Conservation (phyloP, 2,329 filamentous ascomycete species). For the Botryotinia globosa region DNA sequence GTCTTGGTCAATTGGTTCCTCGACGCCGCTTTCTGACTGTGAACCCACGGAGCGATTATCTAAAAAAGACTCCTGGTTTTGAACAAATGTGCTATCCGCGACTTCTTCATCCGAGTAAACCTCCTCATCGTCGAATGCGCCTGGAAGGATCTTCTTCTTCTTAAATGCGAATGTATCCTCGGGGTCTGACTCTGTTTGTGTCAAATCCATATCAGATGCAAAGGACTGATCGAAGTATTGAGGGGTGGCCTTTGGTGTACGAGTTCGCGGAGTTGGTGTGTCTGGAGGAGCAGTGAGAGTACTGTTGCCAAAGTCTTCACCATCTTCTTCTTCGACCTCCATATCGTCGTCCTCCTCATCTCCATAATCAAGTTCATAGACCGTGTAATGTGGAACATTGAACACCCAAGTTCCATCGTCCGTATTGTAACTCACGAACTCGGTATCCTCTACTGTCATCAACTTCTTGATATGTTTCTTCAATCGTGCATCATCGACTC, state of each 20-base stretch:
- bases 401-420: constrained; percentile 87
- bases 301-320: constrained; percentile 48
- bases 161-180: constrained; percentile 40
- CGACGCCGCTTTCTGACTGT: constrained; percentile 54
- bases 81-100: constrained; percentile 43
- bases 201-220: constrained; percentile 41
- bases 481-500: constrained; percentile 63
- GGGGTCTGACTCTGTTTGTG: constrained; percentile 37
- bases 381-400: constrained; percentile 93
- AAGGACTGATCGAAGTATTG: constrained; percentile 35
- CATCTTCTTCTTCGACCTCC: constrained; percentile 53
- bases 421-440: constrained; percentile 75
- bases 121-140: constrained; percentile 69
- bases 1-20: constrained; percentile 59
- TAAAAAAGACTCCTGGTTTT: constrained; percentile 77
- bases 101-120: constrained; percentile 55
- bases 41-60: constrained; percentile 86
- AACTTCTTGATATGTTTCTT: constrained; percentile 82
- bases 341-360: constrained; percentile 67
- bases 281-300: constrained; percentile 46
- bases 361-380: constrained; percentile 79
- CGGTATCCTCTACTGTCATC: constrained; percentile 73
- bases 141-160: constrained; percentile 58
- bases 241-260: constrained; percentile 27
- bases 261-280: constrained; percentile 44